Evolutionary conservation across 116 monocot genomes (phyloP).

Genomic region (Dioscorea cayenensis): DNA sequence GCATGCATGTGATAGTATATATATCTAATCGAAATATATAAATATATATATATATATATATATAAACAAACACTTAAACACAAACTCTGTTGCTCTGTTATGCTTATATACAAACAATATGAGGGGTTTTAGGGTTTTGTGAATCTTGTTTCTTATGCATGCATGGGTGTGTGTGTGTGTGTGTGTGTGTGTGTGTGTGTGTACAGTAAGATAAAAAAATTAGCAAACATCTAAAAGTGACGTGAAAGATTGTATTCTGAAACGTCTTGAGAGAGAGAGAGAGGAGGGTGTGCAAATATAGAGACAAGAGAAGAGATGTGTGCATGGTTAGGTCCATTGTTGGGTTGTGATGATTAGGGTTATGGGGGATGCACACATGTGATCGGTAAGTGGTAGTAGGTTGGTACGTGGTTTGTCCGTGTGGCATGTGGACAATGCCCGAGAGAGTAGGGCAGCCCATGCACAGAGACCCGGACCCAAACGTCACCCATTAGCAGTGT

Average conservation of each 20-base stretch:
- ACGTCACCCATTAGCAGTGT: background rate
- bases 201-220: too few species aligned
- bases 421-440: slow-evolving; percentile 3
- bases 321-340: slow-evolving; percentile 3
- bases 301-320: background rate
- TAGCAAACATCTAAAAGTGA: too few species aligned
- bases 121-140: too few species aligned
- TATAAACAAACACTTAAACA: background rate
- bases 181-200: too few species aligned
- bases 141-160: too few species aligned
- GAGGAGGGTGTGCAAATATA: background rate
- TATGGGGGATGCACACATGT: slow-evolving; percentile 8
- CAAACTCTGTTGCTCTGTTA: background rate
- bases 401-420: slow-evolving; percentile 15
- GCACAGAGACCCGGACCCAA: background rate
- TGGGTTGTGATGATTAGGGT: slow-evolving; percentile 7
- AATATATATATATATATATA: too few species aligned
- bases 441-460: background rate
- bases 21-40: background rate
- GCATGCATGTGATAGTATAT: slow-evolving; percentile 3
- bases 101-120: too few species aligned
- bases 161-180: too few species aligned
- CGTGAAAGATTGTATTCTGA: background rate
- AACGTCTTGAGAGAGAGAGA: background rate
- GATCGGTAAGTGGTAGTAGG: background rate